A percentile compares a stretch with the other conserved stretches of the same genome.
phyloP scores from a whole-genome alignment of 2,329 filamentous ascomycete genomes.

The Aciculosporium take region DNA sequence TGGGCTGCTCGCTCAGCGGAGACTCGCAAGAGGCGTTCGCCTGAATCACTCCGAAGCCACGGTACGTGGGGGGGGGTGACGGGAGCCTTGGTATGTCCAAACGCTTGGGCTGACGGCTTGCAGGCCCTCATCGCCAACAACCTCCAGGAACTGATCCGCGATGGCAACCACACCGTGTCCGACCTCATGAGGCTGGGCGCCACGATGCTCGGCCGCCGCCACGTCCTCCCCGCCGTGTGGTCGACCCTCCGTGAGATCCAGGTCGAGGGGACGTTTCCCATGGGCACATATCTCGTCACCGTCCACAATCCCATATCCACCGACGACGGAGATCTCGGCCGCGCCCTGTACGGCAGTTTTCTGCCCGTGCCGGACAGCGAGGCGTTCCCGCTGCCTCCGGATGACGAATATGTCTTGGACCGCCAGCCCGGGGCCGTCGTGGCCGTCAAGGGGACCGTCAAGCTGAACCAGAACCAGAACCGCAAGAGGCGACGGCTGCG shows the following conservation, averaged over 20 bases:
- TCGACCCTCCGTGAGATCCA: constrained; percentile 70
- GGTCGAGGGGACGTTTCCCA: constrained; percentile 86
- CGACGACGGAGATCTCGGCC: constrained; percentile 75
- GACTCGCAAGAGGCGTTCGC: constrained; percentile 74
- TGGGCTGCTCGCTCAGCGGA: constrained; percentile 72
- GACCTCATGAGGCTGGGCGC: constrained; percentile 87
- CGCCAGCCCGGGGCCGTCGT: constrained; percentile 71
- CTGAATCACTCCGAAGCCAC: constrained; percentile 84
- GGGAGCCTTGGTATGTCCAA: neutral
- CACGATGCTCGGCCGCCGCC: constrained; percentile 83
- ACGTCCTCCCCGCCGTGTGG: constrained; percentile 74
- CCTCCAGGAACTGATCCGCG: constrained; percentile 90
- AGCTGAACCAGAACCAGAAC: constrained; percentile 58
- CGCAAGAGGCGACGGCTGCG: constrained; percentile 58
- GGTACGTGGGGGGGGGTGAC: constrained; percentile 28
- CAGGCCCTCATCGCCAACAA: constrained; percentile 74
- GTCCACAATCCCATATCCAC: constrained; percentile 79
- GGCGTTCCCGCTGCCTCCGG: constrained; percentile 51
- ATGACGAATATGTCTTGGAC: constrained; percentile 50
- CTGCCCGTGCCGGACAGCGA: constrained; percentile 60
- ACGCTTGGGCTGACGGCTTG: neutral
- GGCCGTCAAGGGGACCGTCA: constrained; percentile 51
- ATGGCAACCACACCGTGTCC: constrained; percentile 83
- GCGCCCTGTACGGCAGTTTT: constrained; percentile 83
- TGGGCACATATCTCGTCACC: constrained; percentile 85